These are phyloP conservation scores for Amaranthus palmeri DNA, from an alignment of 148 eudicot species.

Conservation along the genomic window DNA sequence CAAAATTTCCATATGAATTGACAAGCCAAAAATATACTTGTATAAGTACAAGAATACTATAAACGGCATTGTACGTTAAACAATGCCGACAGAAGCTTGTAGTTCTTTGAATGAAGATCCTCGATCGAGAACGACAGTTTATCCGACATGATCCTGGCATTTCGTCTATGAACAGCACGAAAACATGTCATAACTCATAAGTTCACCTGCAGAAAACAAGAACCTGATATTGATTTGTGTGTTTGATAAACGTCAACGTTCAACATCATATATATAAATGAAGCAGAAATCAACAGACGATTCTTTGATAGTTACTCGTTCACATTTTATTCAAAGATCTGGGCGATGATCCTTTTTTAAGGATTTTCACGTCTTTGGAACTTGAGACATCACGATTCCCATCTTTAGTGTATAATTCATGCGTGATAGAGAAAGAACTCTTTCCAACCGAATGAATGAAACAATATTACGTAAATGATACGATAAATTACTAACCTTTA, in stretches of 20 bases:
- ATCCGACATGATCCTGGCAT: constrained; percentile 2
- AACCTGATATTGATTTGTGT: too few species aligned
- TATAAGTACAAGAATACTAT: too few species aligned
- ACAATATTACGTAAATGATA: neutral
- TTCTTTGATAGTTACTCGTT: neutral
- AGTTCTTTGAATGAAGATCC: neutral
- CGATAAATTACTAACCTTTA: neutral
- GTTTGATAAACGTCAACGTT: too few species aligned
- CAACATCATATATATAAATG: neutral
- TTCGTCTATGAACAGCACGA: neutral
- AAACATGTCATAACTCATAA: neutral
- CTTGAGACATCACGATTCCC: neutral
- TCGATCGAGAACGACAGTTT: neutral
- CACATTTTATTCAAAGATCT: neutral
- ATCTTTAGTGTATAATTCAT: too few species aligned
- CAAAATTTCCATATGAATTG: neutral
- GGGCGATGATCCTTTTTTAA: too few species aligned
- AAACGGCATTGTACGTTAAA: too few species aligned
- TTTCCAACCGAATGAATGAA: neutral
- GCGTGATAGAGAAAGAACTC: neutral
- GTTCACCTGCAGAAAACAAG: neutral
- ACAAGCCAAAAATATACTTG: neutral
- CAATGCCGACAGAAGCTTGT: neutral
- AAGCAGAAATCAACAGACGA: neutral
- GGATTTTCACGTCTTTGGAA: neutral